Conservation (phyloP, 495 filamentous ascomycete species). For the Talaromyces liani region DNA sequence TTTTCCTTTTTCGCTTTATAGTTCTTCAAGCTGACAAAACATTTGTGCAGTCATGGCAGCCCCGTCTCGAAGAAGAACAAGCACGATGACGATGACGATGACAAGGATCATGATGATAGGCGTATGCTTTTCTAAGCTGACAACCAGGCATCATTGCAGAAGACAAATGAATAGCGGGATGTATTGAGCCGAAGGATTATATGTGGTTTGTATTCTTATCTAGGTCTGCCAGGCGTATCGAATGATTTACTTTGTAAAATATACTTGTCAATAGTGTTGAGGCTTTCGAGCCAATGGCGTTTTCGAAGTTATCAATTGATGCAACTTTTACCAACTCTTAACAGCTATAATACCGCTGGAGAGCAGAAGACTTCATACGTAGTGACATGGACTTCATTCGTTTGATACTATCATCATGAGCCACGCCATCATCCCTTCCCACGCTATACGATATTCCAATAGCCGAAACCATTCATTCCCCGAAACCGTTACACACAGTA, state of each 20-base stretch:
- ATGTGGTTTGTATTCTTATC: neutral
- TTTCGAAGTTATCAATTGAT: no score
- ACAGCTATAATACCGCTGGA: no score
- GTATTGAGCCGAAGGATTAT: neutral
- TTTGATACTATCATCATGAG: constrained; percentile 4
- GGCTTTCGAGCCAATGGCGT: neutral
- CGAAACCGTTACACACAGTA: neutral
- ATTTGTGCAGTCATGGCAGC: constrained; percentile 49
- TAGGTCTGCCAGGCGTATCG: neutral
- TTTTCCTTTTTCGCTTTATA: neutral
- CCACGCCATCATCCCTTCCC: neutral
- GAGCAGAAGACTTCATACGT: neutral
- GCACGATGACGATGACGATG: constrained; percentile 17
- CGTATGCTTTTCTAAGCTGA: constrained; percentile 23
- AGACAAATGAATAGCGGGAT: neutral
- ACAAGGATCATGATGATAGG: constrained; percentile 21
- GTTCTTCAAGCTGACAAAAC: constrained; percentile 4
- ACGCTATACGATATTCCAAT: neutral
- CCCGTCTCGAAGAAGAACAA: constrained; percentile 50
- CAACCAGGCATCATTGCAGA: neutral
- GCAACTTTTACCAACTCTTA: no score
- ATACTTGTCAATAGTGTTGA: neutral
- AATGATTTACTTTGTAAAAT: neutral
- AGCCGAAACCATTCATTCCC: neutral
- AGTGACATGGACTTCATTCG: neutral